Percentiles rank a stretch among this genome's conserved stretches.
These are phyloP conservation scores for Lactarius indigo DNA, from an alignment of 768 basidiomycete genomes.

Conservation along the genomic window DNA sequence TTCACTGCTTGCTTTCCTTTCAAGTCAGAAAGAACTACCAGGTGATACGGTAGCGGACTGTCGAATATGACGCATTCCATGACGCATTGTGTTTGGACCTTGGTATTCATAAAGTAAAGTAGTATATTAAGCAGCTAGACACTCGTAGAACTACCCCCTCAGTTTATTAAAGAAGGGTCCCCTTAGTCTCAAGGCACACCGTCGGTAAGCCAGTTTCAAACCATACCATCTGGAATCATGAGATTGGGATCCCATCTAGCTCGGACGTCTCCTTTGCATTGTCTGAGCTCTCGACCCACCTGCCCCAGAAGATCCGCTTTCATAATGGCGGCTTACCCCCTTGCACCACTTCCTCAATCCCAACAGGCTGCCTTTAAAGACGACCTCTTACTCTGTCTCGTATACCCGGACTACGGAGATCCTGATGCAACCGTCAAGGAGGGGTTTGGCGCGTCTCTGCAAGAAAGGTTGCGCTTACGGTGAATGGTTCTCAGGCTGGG, in stretches of 20 bases:
- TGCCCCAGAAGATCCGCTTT: not conserved
- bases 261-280: not conserved
- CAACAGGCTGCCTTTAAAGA: slow-evolving; percentile 66
- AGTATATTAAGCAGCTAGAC: no score
- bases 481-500: no score
- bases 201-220: not conserved
- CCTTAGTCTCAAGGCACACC: not conserved
- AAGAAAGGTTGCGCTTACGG: no score
- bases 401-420: slow-evolving; percentile 94
- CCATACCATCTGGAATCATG: not conserved
- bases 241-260: not conserved
- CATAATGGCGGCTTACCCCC: slow-evolving; percentile 53
- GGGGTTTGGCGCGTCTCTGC: slow-evolving; percentile 93
- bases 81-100: no score
- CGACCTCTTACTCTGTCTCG: slow-evolving; percentile 82
- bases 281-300: not conserved
- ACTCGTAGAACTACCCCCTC: no score
- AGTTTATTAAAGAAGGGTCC: no score
- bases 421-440: slow-evolving; percentile 93
- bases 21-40: not conserved
- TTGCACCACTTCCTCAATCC: slow-evolving; percentile 55
- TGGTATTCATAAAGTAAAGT: no score
- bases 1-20: not conserved
- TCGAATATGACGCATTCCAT: no score
- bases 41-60: no score